Evolutionary conservation across 495 filamentous ascomycete genomes (phyloP).

Genomic region (Aspergillus incahuasiensis): DNA sequence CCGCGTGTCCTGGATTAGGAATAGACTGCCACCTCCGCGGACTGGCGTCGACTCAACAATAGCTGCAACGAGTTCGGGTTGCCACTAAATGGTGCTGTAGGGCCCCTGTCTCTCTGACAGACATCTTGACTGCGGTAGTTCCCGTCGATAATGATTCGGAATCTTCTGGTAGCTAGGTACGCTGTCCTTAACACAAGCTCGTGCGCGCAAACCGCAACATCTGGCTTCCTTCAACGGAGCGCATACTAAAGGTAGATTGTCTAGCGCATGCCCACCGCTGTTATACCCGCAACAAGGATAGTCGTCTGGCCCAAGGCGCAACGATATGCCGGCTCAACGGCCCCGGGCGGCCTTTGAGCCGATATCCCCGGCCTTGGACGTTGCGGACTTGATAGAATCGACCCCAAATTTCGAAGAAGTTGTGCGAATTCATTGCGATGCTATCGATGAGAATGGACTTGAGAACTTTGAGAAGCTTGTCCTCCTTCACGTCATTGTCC

Average conservation of each 20-base stretch:
- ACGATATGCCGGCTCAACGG: conserved; percentile 59
- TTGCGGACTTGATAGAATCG: conserved; percentile 64
- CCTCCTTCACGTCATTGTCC: conserved; percentile 69
- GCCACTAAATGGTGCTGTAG: no score
- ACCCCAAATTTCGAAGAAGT: conserved; percentile 83
- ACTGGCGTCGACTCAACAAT: no score
- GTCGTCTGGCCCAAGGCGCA: background rate
- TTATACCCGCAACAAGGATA: background rate
- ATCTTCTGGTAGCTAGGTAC: background rate
- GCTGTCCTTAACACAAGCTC: background rate
- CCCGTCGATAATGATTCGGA: background rate
- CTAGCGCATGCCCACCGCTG: background rate
- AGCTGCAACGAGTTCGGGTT: no score
- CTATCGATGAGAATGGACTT: conserved; percentile 65
- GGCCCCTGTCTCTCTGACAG: no score
- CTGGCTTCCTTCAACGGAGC: no score
- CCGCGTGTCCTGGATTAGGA: background rate
- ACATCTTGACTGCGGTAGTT: background rate
- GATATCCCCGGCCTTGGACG: conserved; percentile 76
- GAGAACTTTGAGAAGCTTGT: conserved; percentile 78
- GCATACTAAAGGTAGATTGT: no score
- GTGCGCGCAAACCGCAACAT: no score
- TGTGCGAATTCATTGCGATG: conserved; percentile 64
- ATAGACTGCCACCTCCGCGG: background rate
- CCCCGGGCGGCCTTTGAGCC: conserved; percentile 74